phyloP scores from a whole-genome alignment of 345 rosid species.

The Camelina hispida region DNA sequence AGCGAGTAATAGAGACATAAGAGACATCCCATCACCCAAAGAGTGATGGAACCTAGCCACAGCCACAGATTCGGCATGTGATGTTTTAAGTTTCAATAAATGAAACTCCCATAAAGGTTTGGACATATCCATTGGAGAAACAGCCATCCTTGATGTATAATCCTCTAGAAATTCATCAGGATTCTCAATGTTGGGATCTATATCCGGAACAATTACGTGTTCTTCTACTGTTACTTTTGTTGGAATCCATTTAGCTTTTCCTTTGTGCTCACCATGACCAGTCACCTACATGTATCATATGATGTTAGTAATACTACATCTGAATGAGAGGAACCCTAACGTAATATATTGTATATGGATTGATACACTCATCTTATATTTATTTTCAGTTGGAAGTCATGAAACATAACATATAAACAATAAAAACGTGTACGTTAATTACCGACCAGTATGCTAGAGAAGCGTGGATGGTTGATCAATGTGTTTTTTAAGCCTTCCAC shows the following conservation, averaged over 20 bases:
- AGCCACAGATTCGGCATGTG: not conserved
- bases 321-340: not conserved
- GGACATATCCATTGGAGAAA: conserved; percentile 5
- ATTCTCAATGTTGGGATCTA: conserved; percentile 46
- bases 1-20: conserved; percentile 62
- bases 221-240: conserved; percentile 57
- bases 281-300: not conserved
- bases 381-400: not conserved
- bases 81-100: not conserved
- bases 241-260: conserved; percentile 47
- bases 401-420: not conserved
- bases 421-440: not conserved
- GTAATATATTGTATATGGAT: not conserved
- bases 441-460: conserved; percentile 1
- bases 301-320: not conserved
- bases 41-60: conserved; percentile 63
- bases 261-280: not conserved
- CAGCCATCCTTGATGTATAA: not conserved
- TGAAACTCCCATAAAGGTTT: conserved; percentile 10
- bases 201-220: conserved; percentile 54
- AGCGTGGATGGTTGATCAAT: conserved; percentile 3
- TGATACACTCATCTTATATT: too few relatives aligned
- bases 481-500: not conserved
- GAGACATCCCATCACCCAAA: conserved; percentile 61
- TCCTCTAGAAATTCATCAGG: conserved; percentile 34